These are phyloP conservation scores for Kondoa malvinella DNA, from an alignment of 768 basidiomycete species.

Conservation along the genomic window DNA sequence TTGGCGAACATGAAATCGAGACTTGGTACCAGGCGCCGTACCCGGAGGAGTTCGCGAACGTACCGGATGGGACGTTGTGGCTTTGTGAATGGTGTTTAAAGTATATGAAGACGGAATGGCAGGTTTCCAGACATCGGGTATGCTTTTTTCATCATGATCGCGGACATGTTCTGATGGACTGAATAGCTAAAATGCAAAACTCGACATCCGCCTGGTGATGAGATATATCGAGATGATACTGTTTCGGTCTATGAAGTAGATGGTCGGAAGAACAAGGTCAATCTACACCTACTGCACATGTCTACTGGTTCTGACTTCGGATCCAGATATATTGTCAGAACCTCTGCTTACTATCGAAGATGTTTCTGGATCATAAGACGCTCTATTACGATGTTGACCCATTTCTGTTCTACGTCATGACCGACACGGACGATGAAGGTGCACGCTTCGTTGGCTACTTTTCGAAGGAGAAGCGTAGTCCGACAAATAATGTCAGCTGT, in stretches of 20 bases:
- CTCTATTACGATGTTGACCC: slow-evolving; percentile 99
- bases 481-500: slow-evolving; percentile 93
- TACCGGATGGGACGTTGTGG: slow-evolving; percentile 83
- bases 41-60: slow-evolving; percentile 85
- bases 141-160: slow-evolving; percentile 28
- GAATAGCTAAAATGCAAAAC: slow-evolving; percentile 79
- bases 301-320: slow-evolving; percentile 3
- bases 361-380: slow-evolving; percentile 98
- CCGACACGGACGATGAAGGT: slow-evolving; percentile 67
- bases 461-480: slow-evolving; percentile 92
- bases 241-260: slow-evolving; percentile 95
- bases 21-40: slow-evolving; percentile 99
- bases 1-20: slow-evolving; percentile 70
- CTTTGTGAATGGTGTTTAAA: slow-evolving; percentile 96
- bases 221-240: slow-evolving; percentile 78
- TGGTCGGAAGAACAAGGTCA: slow-evolving; percentile 87
- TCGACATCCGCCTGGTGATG: slow-evolving; percentile 90
- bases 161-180: neutral
- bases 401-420: slow-evolving; percentile 95
- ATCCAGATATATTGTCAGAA: slow-evolving; percentile 93
- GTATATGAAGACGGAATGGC: slow-evolving; percentile 90
- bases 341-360: slow-evolving; percentile 87
- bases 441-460: slow-evolving; percentile 96
- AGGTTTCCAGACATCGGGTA: slow-evolving; percentile 67
- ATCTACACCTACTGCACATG: neutral